Evolutionary conservation across 768 basidiomycete genomes (phyloP), one percentile per base, ranked within the genome.

Genomic region (Ramaria rubella): DNA sequence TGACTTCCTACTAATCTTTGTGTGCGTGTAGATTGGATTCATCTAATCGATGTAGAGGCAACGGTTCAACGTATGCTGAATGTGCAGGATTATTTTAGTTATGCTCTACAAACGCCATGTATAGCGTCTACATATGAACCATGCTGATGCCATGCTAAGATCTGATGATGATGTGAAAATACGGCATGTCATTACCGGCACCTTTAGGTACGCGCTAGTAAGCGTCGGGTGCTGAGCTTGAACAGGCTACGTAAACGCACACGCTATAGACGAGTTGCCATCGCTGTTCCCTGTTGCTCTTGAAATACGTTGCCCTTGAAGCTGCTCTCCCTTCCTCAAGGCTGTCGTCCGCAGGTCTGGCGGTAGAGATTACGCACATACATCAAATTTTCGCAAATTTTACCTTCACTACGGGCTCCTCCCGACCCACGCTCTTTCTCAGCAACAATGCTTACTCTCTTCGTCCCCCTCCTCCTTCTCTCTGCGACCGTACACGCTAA

Each of bases 11-110:
- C 45, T 24, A 19, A 55, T 42, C 55, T 40, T 26, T 40, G 29
- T 34, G 51, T 48, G 19, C 46, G 21, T 51, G 12, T 60, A 94
- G 91, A 94, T 94, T 73, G 92, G 92, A 64, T 94, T 94, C 82
- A 94, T 94, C 76, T 94, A 83, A 80, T 52, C 62, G 29, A 31
- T 51, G 14, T 26, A 17, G 29, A 51, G 21, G 49, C 27, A 2
- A 17, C 11, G 14, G 7, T 36, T 36, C 11, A 33, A 31, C 7
- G n/a, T 50, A 31, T 50, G 49, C 8, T 5, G 36, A 38, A 38
- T 38, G 11, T 46, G 45, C 45, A 17, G 17, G 44, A 38, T 38
- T 11, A 38, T 11, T n/a, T n/a, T 38, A 45, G 44, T 45, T 19
- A 27, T 45, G 44, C 44, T 19, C 11, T 11, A 11, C 11, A n/a